A percentile compares a stretch with the other conserved stretches of the same genome.
Conservation (phyloP, 2,329 filamentous ascomycete genomes). For the Geosmithia flava region DNA sequence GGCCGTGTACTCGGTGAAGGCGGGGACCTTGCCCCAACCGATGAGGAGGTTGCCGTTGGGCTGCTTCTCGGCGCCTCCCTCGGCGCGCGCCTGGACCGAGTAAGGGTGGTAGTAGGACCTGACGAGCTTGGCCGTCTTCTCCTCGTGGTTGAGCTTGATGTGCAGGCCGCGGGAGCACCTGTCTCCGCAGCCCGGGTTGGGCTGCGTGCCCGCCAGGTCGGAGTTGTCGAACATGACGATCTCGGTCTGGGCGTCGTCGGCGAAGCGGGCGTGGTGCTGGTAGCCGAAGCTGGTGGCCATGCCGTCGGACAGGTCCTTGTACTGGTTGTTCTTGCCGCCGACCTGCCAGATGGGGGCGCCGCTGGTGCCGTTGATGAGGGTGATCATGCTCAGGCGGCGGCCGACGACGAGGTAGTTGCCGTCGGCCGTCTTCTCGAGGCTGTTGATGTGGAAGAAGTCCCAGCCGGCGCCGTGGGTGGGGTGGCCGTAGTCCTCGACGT, state of each 20-base stretch:
- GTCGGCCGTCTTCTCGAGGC: conserved; percentile 13
- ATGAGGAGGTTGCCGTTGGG: conserved; percentile 40
- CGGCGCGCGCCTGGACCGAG: conserved; percentile 33
- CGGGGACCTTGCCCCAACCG: conserved; percentile 42
- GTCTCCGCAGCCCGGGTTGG: conserved; percentile 15
- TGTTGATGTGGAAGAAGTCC: conserved; percentile 14
- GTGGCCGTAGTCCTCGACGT: conserved; percentile 2
- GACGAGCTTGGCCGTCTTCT: conserved; percentile 31
- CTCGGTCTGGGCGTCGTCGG: conserved; percentile 28
- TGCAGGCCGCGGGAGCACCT: conserved; percentile 11
- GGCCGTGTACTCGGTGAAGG: conserved; percentile 30
- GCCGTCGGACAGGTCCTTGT: conserved; percentile 17
- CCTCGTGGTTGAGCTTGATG: conserved; percentile 30
- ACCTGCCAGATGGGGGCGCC: conserved; percentile 18
- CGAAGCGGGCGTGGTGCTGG: conserved; percentile 38
- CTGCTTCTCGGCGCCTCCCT: conserved; percentile 37
- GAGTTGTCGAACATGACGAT: conserved; percentile 43
- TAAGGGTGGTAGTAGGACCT: conserved; percentile 38
- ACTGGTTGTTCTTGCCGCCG: conserved; percentile 19
- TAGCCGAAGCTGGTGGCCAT: conserved; percentile 18
- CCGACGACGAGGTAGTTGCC: conserved; percentile 20
- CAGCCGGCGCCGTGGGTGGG: conserved; percentile 8
- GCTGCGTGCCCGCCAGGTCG: conserved; percentile 20
- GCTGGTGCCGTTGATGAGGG: conserved; percentile 12
- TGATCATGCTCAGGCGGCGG: conserved; percentile 14